Percentiles rank a stretch among this genome's conserved stretches.
Evolutionary conservation across 1,284 basidiomycete genomes (phyloP).

Genomic region (Schizophyllum commune): DNA sequence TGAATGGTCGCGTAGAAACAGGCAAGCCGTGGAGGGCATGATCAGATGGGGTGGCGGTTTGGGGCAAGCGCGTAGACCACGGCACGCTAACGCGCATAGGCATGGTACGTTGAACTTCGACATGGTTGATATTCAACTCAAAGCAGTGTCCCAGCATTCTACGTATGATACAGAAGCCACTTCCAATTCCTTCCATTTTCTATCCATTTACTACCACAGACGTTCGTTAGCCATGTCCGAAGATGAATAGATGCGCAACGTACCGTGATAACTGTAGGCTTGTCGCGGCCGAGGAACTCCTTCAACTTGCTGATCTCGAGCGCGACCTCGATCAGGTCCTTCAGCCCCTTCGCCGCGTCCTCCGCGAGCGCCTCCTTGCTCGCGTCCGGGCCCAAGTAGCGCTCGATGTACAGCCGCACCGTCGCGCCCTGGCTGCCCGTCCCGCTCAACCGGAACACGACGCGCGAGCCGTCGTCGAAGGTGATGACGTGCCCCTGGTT

Average conservation of each 20-base stretch:
- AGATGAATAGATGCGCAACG: constrained; percentile 20
- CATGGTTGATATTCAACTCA: not conserved
- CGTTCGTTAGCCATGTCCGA: not conserved
- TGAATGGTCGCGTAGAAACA: not conserved
- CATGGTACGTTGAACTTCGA: not conserved
- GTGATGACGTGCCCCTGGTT: constrained; percentile 95
- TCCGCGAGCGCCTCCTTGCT: constrained; percentile 67
- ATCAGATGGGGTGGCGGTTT: too few relatives aligned
- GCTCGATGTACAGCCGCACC: constrained; percentile 86
- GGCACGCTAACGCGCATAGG: not conserved
- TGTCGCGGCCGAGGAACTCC: constrained; percentile 77
- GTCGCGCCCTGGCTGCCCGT: constrained; percentile 96
- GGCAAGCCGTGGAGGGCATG: not conserved
- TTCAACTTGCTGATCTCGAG: constrained; percentile 78
- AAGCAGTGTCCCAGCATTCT: not conserved
- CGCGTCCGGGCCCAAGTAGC: constrained; percentile 75
- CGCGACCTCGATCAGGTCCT: constrained; percentile 94
- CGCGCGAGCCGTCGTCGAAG: constrained; percentile 87
- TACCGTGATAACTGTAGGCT: constrained; percentile 96
- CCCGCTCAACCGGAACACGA: constrained; percentile 94
- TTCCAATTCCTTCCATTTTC: not conserved
- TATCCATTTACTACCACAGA: not conserved
- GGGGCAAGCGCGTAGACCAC: too few relatives aligned
- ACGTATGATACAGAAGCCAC: not conserved
- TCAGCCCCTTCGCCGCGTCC: constrained; percentile 83